Evolutionary conservation across 1,139 yeast species (phyloP).

Genomic region (Wickerhamiella pararugosa): DNA sequence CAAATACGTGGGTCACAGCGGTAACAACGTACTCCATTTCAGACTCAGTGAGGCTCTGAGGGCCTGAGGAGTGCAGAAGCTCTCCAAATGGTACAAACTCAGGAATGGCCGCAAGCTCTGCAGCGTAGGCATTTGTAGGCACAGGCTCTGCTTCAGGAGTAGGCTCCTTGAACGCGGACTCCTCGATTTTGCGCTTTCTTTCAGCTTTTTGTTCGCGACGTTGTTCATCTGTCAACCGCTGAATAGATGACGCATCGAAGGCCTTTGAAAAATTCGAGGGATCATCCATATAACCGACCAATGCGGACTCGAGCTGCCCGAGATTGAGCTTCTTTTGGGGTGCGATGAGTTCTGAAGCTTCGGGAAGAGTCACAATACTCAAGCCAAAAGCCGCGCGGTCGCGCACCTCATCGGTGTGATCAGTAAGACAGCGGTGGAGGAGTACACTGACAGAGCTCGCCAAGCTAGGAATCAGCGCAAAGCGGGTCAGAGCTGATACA

Average conservation of each 20-base stretch:
- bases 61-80: conserved; percentile 55
- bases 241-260: conserved; percentile 58
- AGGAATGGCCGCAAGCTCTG: conserved; percentile 49
- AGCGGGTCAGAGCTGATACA: conserved; percentile 79
- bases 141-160: conserved; percentile 11
- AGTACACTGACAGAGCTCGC: conserved; percentile 58
- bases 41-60: conserved; percentile 57
- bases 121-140: conserved; percentile 31
- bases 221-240: conserved; percentile 48
- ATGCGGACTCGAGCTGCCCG: conserved; percentile 59
- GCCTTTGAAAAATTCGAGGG: conserved; percentile 43
- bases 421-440: conserved; percentile 71
- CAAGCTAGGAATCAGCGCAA: conserved; percentile 59
- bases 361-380: conserved; percentile 35
- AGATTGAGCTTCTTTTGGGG: conserved; percentile 61
- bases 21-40: conserved; percentile 89
- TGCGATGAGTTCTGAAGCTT: conserved; percentile 40
- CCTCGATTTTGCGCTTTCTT: conserved; percentile 15
- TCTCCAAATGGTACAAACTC: conserved; percentile 61
- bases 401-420: conserved; percentile 92
- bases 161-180: conserved; percentile 11
- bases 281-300: conserved; percentile 56
- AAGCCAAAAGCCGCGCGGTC: conserved; percentile 86
- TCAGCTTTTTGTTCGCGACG: conserved; percentile 26
- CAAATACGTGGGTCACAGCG: conserved; percentile 70